Conservation (phyloP, 2,329 filamentous ascomycete species). For the Aspergillus uvarum region DNA sequence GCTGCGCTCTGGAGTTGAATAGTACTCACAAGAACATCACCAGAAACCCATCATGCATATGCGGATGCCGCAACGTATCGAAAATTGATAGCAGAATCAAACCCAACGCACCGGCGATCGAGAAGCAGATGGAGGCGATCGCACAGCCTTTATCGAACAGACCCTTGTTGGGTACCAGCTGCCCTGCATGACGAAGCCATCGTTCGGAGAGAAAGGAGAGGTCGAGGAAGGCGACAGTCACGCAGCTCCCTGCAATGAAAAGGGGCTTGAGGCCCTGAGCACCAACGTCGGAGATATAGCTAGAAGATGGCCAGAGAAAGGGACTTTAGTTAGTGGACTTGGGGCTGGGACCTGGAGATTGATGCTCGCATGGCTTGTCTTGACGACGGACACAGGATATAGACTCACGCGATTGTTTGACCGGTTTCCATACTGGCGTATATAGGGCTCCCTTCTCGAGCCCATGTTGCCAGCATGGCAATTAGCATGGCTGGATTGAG, state of each 20-base stretch:
- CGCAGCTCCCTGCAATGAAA: constrained; percentile 59
- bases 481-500: constrained; percentile 54
- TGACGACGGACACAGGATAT: too few relatives aligned
- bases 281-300: constrained; percentile 56
- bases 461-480: constrained; percentile 60
- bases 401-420: constrained; percentile 56
- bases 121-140: constrained; percentile 54
- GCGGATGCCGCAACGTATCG: constrained; percentile 69
- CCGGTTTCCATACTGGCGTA: constrained; percentile 53
- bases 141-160: constrained; percentile 41
- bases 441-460: constrained; percentile 50
- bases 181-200: constrained; percentile 78
- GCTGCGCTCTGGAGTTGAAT: too few relatives aligned
- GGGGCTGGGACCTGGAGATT: too few relatives aligned
- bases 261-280: constrained; percentile 59
- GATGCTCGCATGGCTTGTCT: too few relatives aligned
- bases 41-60: constrained; percentile 73
- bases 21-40: constrained; percentile 67
- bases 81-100: constrained; percentile 83
- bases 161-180: constrained; percentile 69
- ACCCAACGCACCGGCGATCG: constrained; percentile 73
- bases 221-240: constrained; percentile 77
- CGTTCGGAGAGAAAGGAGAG: constrained; percentile 77
- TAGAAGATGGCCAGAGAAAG: constrained; percentile 12
- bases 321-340: neutral